Conservation (phyloP, 2,329 filamentous ascomycete species). For the Graphilbum ipis-grandicollis region DNA sequence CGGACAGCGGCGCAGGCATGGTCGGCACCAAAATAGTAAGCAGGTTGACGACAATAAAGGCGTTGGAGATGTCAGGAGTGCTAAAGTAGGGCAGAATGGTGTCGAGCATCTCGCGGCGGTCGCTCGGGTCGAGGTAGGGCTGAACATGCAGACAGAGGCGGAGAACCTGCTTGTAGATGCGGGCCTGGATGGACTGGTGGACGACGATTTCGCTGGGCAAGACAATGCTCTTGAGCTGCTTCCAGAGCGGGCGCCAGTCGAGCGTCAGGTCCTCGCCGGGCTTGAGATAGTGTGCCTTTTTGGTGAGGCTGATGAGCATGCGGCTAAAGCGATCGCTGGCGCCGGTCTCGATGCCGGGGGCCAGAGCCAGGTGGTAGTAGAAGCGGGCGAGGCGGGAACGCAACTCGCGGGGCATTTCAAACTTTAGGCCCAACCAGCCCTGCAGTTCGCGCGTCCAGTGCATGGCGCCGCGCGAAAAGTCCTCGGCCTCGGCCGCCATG, state of each 20-base stretch:
- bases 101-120: constrained; percentile 65
- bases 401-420: constrained; percentile 77
- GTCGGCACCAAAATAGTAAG: constrained; percentile 83
- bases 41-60: constrained; percentile 79
- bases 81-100: constrained; percentile 79
- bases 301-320: constrained; percentile 93
- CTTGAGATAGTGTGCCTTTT: constrained; percentile 89
- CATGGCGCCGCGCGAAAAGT: constrained; percentile 82
- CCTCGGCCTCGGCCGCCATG: constrained; percentile 76
- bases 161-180: constrained; percentile 48
- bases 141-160: constrained; percentile 85
- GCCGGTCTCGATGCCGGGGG: constrained; percentile 69
- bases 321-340: constrained; percentile 82
- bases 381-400: constrained; percentile 72
- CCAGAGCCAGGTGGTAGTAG: constrained; percentile 85
- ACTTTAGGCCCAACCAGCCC: constrained; percentile 92
- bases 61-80: constrained; percentile 79
- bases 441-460: constrained; percentile 96
- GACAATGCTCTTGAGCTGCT: constrained; percentile 80
- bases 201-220: constrained; percentile 67
- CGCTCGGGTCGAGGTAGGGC: constrained; percentile 78
- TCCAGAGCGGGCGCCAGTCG: constrained; percentile 87
- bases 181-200: constrained; percentile 37
- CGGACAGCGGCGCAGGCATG: constrained; percentile 52
- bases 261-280: constrained; percentile 77